Conservation (phyloP, 768 basidiomycete species). For the Trametes punicea region DNA sequence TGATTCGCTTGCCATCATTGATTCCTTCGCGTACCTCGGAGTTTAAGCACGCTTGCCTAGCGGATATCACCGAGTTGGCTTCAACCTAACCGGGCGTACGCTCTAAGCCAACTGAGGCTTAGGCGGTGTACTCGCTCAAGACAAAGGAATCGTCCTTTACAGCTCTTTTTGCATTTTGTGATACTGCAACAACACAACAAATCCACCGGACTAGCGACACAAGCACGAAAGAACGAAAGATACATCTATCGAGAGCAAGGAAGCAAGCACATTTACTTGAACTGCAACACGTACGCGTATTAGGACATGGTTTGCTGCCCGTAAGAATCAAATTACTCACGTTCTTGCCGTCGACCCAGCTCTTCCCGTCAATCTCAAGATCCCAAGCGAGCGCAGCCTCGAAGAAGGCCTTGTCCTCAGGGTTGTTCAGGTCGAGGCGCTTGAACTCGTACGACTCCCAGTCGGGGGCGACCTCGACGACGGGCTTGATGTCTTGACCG, state of each 20-base stretch:
- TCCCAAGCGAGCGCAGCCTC: slow-evolving; percentile 95
- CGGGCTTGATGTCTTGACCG: slow-evolving; percentile 68
- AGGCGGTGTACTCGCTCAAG: background rate
- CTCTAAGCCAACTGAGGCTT: no score
- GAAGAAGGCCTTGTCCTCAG: slow-evolving; percentile 84
- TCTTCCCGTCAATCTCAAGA: slow-evolving; percentile 81
- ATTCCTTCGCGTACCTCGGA: no score
- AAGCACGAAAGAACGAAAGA: slow-evolving; percentile 18
- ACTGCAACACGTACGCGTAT: slow-evolving; percentile 16
- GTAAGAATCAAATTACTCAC: slow-evolving; percentile 43
- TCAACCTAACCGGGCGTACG: no score
- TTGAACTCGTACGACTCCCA: slow-evolving; percentile 86
- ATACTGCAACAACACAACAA: slow-evolving; percentile 28
- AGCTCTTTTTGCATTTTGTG: slow-evolving; percentile 22
- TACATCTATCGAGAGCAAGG: slow-evolving; percentile 12
- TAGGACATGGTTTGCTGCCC: background rate
- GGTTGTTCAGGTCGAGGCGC: slow-evolving; percentile 70
- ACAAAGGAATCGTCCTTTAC: slow-evolving; percentile 9
- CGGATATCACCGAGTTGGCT: no score
- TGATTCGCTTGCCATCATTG: no score
- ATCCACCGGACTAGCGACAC: slow-evolving; percentile 20
- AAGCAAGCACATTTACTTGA: slow-evolving; percentile 25
- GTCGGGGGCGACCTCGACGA: slow-evolving; percentile 82
- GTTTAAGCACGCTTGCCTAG: no score
- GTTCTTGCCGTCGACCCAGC: slow-evolving; percentile 89